These are phyloP conservation scores for Nicotiana paniculata DNA, from an alignment of 257 asterid species.

Conservation along the genomic window DNA sequence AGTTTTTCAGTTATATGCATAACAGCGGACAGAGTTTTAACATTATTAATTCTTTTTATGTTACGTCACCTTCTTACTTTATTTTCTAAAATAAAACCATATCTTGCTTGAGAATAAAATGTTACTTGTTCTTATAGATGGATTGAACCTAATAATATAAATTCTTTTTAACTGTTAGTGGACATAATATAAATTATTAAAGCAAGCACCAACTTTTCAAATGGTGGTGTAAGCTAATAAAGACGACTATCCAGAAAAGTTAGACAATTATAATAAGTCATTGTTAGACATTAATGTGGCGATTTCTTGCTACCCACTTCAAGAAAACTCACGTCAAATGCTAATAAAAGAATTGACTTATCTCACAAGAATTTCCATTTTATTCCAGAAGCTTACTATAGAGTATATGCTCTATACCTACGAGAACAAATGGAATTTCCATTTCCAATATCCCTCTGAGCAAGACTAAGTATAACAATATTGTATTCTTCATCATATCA, in stretches of 20 bases:
- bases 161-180: background rate
- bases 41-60: too few relatives aligned
- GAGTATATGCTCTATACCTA: background rate
- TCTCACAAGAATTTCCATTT: background rate
- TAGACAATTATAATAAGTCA: background rate
- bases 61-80: too few relatives aligned
- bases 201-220: background rate
- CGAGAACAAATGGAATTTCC: background rate
- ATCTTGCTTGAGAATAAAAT: background rate
- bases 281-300: background rate
- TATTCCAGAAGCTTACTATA: background rate
- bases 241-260: background rate
- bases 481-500: too few relatives aligned
- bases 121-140: background rate
- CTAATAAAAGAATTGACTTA: background rate
- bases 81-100: background rate
- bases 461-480: background rate
- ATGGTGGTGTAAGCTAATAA: background rate
- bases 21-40: too few relatives aligned
- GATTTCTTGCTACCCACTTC: background rate
- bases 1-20: too few relatives aligned
- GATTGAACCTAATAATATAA: background rate
- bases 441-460: background rate
- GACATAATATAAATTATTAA: too few relatives aligned
- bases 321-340: background rate